Percentiles rank a stretch among this genome's conserved stretches.
These are phyloP conservation scores for Melaleuca alternifolia DNA, from an alignment of 345 rosid genomes.

Conservation along the genomic window DNA sequence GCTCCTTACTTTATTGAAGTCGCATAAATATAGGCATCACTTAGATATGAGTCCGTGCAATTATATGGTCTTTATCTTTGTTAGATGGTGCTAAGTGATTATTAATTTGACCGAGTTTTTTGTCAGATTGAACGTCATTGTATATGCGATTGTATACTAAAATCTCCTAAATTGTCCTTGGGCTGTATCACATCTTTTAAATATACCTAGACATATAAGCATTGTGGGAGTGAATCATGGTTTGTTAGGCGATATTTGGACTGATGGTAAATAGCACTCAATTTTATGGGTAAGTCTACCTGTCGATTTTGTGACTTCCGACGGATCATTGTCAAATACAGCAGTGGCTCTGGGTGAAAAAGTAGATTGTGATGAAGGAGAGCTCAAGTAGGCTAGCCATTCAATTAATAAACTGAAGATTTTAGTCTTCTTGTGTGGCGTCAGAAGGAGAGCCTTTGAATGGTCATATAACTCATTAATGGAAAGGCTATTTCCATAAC, in stretches of 20 bases:
- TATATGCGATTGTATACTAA: neutral
- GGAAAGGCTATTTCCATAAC: neutral
- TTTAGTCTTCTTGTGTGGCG: neutral
- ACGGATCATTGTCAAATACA: neutral
- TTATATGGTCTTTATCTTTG: neutral
- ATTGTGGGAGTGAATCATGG: neutral
- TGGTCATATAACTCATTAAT: neutral
- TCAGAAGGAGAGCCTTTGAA: neutral
- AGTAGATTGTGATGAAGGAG: neutral
- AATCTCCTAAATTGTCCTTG: neutral
- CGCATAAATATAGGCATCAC: neutral
- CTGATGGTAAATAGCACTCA: neutral
- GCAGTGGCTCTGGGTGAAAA: neutral
- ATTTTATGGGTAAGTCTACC: neutral
- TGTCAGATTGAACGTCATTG: neutral
- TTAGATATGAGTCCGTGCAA: neutral
- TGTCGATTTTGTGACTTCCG: neutral
- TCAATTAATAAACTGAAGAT: neutral
- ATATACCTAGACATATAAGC: neutral
- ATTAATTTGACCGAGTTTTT: neutral
- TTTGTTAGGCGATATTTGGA: neutral
- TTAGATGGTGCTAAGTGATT: neutral
- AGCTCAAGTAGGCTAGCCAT: neutral
- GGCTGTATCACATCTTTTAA: neutral
- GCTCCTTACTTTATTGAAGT: neutral